phyloP scores from a whole-genome alignment of 2,329 filamentous ascomycete genomes.

The Tolypocladium sp. region DNA sequence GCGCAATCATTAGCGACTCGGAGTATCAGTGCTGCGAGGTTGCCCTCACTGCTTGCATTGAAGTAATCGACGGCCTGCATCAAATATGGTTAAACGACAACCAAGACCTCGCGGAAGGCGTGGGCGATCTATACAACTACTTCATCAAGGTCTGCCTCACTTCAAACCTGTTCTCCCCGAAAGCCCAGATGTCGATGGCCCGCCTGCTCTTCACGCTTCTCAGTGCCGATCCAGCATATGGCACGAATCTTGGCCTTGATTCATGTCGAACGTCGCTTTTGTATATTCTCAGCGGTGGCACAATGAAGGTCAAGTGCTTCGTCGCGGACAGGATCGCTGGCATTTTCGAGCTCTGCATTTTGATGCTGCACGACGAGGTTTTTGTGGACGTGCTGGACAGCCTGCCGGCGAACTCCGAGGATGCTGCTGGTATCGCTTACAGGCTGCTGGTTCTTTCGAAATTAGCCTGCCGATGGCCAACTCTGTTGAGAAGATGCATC shows the following conservation, averaged over 20 bases:
- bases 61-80: constrained; percentile 56
- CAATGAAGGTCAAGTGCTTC: constrained; percentile 65
- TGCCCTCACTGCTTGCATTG: constrained; percentile 57
- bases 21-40: constrained; percentile 67
- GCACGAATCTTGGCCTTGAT: constrained; percentile 46
- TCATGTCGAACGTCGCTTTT: constrained; percentile 64
- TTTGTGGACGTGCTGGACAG: constrained; percentile 75
- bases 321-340: constrained; percentile 60
- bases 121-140: constrained; percentile 70
- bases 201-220: constrained; percentile 63
- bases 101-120: constrained; percentile 53
- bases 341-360: constrained; percentile 74
- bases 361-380: constrained; percentile 74
- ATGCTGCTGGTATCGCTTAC: constrained; percentile 75
- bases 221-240: constrained; percentile 58
- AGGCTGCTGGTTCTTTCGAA: constrained; percentile 68
- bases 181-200: constrained; percentile 58
- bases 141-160: constrained; percentile 60
- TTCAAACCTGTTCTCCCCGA: constrained; percentile 60
- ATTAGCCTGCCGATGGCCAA: constrained; percentile 76
- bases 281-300: constrained; percentile 56
- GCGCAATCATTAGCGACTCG: constrained; percentile 42
- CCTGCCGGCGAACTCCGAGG: constrained; percentile 64
- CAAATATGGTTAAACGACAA: constrained; percentile 52
- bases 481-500: constrained; percentile 74